Evolutionary conservation across 805 yeast genomes (phyloP), one percentile per base, ranked within the genome.

Genomic region (Monosporozyma yasuniensis): DNA sequence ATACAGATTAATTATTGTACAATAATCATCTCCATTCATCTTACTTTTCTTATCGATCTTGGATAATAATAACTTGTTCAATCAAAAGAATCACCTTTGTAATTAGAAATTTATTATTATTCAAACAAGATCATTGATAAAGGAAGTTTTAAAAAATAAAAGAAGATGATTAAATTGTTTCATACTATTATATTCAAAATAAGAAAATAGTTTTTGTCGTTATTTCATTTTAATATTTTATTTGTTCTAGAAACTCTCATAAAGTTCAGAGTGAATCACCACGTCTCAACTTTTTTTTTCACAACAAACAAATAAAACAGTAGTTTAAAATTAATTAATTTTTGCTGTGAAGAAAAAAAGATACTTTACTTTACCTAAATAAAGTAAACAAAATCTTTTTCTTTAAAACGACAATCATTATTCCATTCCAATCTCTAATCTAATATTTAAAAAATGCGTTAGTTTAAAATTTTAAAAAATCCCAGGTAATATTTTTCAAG

Each of bases 1-100:
- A 38, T 38, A 38, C 42, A 38, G 42, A 38, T 38, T 38, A 38
- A 38, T 38, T 38, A 19, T 38, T 38, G 42, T 38, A 21, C 42
- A 38, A 38, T 38, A 38, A 38, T 22, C 42, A 38, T 21, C 27
- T 11, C 14, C 14, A 8, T 38, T 38, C 21, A 38, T 38, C 25
- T 32, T 32, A 21, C 16, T 38, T 19, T 21, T 38, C 27, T 9
- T 21, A 19, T 21, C 12, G 2, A 35, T 25, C 8, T n/a, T n/a
- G n/a, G n/a, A n/a, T 25, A 25, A 25, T 30, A 3, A 7, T 3
- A 30, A 30, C 34, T 6, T 25, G 27, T 25, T 37, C 23, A 8
- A 37, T 18, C 23, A 4, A 38, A 38, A 21, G 25, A 38, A 19
- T n/a, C 25, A 19, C 42, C 27, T 38, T 21, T 38, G 27, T 11